Base-by-base conservation (phyloP, 164 flowering plant species). In the Macadamia integrifolia region DNA sequence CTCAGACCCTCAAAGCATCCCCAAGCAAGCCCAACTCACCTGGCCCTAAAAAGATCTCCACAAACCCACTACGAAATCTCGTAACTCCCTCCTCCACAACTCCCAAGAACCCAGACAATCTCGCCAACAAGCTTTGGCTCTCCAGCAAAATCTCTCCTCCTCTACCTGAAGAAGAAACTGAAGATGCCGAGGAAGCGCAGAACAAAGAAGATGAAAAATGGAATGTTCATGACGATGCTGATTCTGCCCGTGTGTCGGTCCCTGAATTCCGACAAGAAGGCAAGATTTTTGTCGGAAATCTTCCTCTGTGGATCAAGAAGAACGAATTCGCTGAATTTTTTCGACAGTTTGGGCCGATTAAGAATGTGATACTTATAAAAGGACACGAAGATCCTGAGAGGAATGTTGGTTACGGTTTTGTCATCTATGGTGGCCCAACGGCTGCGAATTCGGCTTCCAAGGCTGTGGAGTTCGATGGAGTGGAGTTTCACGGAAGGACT, bases 391-490 rank as follows among this genome's bases (percentile, higher is more conserved):
- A 86, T 32, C 69, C 72, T 0, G 89, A 88, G 74, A 87, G 82
- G 68, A 94, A 90, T 70, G 86, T 83, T 17, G 98, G 98, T 12
- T 94, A 78, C 61, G 91, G 97, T 69, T 94, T 94, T 64, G 80
- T 94, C 6, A 83, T 90, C 0, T 94, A 85, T 49, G 87, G 79
- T 9, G 96, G 93, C 1, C 74, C 81, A 0, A 79, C 76, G 35
- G 97, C 97, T 6, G 83, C 68, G 28, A 78, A 77, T 57, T 78
- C 95, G 3, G 97, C 97, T 0, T 67, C 78, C 73, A 90, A 88
- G 72, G 95, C 99, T 4, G 96, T 82, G 53, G 98, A 92, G 78
- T 89, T 94, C 64, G 99, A 94, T 58, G 99, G 99, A 3, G 83
- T 90, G 66, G 98, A 92, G 80, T 92, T 94, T 66, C 97, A 88